These are phyloP conservation scores for Arthroderma uncinatum DNA, from an alignment of 2,329 filamentous ascomycete species.

Conservation along the genomic window DNA sequence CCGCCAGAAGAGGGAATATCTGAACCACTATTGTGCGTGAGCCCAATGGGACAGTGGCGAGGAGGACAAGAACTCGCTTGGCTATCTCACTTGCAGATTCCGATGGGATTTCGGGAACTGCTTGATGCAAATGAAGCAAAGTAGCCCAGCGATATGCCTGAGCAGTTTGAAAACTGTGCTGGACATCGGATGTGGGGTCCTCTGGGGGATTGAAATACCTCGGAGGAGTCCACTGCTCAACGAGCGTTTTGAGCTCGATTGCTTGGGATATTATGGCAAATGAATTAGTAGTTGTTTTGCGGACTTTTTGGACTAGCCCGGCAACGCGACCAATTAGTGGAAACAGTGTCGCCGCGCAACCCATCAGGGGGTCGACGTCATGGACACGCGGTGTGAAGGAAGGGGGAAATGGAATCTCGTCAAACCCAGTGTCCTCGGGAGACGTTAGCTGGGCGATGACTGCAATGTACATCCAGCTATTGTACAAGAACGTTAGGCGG, in stretches of 20 bases:
- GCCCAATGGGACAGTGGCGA: slow-evolving; percentile 52
- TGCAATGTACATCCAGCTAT: slow-evolving; percentile 63
- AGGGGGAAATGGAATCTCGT: slow-evolving; percentile 30
- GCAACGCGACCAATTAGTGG: slow-evolving; percentile 57
- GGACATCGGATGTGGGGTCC: slow-evolving; percentile 50
- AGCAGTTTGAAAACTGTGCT: slow-evolving; percentile 55
- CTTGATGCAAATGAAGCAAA: slow-evolving; percentile 55
- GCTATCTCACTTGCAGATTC: slow-evolving; percentile 47
- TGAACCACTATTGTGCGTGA: slow-evolving; percentile 57
- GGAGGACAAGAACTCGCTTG: slow-evolving; percentile 48
- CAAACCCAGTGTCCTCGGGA: slow-evolving; percentile 46
- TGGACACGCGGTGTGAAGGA: slow-evolving; percentile 37
- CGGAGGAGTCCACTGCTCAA: slow-evolving; percentile 53
- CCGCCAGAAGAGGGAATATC: slow-evolving; percentile 57
- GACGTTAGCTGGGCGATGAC: slow-evolving; percentile 59
- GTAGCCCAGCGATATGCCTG: slow-evolving; percentile 58
- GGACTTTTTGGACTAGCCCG: slow-evolving; percentile 53
- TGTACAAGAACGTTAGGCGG: slow-evolving; percentile 55
- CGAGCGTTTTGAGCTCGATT: slow-evolving; percentile 48
- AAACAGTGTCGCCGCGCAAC: slow-evolving; percentile 56
- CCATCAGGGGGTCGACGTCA: slow-evolving; percentile 60
- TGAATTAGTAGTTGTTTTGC: slow-evolving; percentile 44
- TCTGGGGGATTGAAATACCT: slow-evolving; percentile 50
- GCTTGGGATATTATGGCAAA: slow-evolving; percentile 52
- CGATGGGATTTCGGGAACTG: slow-evolving; percentile 56